These are phyloP conservation scores for Collybiopsis luxurians DNA, from an alignment of 768 basidiomycete species.

Conservation along the genomic window DNA sequence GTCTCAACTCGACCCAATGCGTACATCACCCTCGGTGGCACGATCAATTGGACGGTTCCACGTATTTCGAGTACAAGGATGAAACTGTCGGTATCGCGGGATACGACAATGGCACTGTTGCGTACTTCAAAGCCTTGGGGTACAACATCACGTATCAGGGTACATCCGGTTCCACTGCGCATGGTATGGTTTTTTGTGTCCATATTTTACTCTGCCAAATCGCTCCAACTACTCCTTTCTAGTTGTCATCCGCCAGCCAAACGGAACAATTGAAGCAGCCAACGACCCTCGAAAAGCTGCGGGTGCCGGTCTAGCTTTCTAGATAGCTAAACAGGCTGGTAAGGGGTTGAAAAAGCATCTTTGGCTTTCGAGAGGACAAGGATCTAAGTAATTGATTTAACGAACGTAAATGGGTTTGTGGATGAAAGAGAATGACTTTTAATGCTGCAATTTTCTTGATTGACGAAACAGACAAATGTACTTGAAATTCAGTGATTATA, in stretches of 20 bases:
- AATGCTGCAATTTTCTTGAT: too few relatives aligned
- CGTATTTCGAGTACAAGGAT: conserved; percentile 18
- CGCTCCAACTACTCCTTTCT: not conserved
- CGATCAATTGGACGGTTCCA: conserved; percentile 20
- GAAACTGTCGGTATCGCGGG: conserved; percentile 11
- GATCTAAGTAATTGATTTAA: too few relatives aligned
- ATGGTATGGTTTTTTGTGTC: conserved; percentile 7
- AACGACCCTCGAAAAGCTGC: conserved; percentile 12
- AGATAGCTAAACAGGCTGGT: not conserved
- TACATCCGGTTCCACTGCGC: conserved; percentile 10
- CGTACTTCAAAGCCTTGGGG: conserved; percentile 13
- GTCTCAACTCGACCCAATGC: conserved; percentile 17
- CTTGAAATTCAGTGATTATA: too few relatives aligned
- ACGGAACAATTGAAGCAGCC: conserved; percentile 12
- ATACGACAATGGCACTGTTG: conserved; percentile 16
- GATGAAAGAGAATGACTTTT: too few relatives aligned
- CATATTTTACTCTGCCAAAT: not conserved
- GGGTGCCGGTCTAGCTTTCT: conserved; percentile 7
- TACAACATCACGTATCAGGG: conserved; percentile 14
- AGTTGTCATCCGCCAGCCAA: conserved; percentile 11
- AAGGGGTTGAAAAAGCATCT: too few relatives aligned
- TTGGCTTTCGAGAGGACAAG: too few relatives aligned
- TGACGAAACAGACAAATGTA: too few relatives aligned
- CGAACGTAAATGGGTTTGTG: too few relatives aligned
- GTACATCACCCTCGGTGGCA: conserved; percentile 21